Evolutionary conservation across 2,329 filamentous ascomycete species (phyloP).

Genomic region (Talaromyces amestolkiae): DNA sequence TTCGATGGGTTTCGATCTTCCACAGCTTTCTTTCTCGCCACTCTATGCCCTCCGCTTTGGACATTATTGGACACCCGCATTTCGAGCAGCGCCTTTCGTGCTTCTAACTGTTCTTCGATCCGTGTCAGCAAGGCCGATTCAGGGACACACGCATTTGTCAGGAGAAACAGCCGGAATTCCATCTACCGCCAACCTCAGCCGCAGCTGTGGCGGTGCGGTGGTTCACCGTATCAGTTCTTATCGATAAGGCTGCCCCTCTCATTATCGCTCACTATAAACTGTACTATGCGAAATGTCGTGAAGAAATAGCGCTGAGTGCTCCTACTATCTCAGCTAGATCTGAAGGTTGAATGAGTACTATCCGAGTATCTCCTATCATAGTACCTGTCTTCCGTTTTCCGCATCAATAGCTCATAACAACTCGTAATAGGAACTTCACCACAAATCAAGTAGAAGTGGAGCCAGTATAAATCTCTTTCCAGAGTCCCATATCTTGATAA

Average conservation of each 20-base stretch:
- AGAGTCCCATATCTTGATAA: neutral
- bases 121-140: neutral
- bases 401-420: neutral
- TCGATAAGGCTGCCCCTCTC: slow-evolving; percentile 2
- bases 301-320: neutral
- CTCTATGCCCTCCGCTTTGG: neutral
- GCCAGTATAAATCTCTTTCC: neutral
- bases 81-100: neutral
- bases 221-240: neutral
- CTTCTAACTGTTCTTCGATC: neutral
- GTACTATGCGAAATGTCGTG: neutral
- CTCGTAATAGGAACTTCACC: neutral
- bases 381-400: neutral
- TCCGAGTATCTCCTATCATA: neutral
- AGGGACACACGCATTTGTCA: slow-evolving; percentile 3
- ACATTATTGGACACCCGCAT: neutral
- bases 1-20: slow-evolving; percentile 20
- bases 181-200: neutral
- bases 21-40: slow-evolving; percentile 12
- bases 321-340: neutral
- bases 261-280: neutral
- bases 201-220: slow-evolving; percentile 2
- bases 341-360: neutral
- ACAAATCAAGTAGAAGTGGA: neutral
- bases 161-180: neutral